phyloP scores from a whole-genome alignment of 495 filamentous ascomycete species.

The Penicillium arizonense region DNA sequence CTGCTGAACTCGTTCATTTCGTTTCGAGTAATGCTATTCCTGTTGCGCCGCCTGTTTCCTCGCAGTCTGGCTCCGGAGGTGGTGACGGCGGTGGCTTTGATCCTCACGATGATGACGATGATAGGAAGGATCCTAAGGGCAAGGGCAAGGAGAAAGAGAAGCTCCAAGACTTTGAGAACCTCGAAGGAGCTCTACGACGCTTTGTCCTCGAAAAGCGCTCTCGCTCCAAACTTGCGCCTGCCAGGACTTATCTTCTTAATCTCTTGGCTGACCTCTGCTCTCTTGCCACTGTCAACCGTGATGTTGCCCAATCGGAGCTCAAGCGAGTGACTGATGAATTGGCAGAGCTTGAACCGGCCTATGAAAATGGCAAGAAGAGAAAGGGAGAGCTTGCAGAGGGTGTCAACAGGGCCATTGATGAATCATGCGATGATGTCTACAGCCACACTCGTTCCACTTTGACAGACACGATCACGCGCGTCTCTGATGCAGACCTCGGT shows the following conservation, averaged over 20 bases:
- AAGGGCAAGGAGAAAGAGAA: conserved; percentile 91
- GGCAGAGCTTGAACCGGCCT: conserved; percentile 76
- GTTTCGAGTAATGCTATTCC: conserved; percentile 96
- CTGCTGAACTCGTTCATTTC: conserved; percentile 91
- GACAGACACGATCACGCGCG: conserved; percentile 64
- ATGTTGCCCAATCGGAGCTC: conserved; percentile 81
- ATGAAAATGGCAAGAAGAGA: conserved; percentile 79
- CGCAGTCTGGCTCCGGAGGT: conserved; percentile 50
- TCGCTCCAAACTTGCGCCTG: conserved; percentile 91
- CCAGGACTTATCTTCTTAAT: conserved; percentile 94
- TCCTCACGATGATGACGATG: conserved; percentile 57
- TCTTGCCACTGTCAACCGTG: conserved; percentile 82
- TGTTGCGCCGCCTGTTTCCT: conserved; percentile 53
- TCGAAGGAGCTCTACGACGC: conserved; percentile 83
- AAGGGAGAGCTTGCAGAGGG: conserved; percentile 78
- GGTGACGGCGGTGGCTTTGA: conserved; percentile 54
- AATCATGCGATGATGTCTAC: conserved; percentile 81
- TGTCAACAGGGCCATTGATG: conserved; percentile 78
- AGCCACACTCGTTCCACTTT: conserved; percentile 73
- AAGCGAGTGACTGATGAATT: conserved; percentile 80
- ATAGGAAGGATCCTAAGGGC: conserved; percentile 60
- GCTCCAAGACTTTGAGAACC: conserved; percentile 79
- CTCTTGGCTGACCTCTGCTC: conserved; percentile 80
- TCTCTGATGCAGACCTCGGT: conserved; percentile 75
- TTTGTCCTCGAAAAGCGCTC: conserved; percentile 97